phyloP scores from a whole-genome alignment of 495 filamentous ascomycete genomes.

The Aspergillus funiculosus region DNA sequence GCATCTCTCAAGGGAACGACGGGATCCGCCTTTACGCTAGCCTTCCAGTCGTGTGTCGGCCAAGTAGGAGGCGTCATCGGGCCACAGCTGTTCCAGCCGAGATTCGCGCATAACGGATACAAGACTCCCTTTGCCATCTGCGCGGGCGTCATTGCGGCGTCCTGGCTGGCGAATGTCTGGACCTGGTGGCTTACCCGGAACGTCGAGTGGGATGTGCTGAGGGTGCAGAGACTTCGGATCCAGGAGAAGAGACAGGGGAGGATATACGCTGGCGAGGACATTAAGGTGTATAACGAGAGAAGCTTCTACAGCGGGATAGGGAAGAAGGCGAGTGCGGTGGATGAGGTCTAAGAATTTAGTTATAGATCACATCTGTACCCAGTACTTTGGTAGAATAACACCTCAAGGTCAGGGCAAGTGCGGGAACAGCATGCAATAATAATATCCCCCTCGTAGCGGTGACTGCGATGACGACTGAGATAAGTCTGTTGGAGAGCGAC shows the following conservation, averaged over 20 bases:
- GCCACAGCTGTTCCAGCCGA: constrained; percentile 29
- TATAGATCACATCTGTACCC: too few species aligned
- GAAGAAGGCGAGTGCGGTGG: not conserved
- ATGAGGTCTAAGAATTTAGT: too few species aligned
- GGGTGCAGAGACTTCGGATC: constrained; percentile 20
- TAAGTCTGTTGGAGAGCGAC: too few species aligned
- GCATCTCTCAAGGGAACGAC: constrained; percentile 27
- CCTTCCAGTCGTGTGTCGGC: constrained; percentile 26
- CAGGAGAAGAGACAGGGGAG: constrained; percentile 21
- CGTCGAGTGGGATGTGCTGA: constrained; percentile 26
- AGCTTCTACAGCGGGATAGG: constrained; percentile 6
- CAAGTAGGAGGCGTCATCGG: constrained; percentile 32
- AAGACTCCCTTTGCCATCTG: constrained; percentile 28
- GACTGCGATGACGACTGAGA: too few species aligned
- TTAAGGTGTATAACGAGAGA: constrained; percentile 11
- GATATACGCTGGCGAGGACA: constrained; percentile 21
- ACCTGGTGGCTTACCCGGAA: constrained; percentile 32
- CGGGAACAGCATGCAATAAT: too few species aligned
- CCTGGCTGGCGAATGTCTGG: constrained; percentile 22
- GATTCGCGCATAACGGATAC: constrained; percentile 27
- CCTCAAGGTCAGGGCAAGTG: too few species aligned
- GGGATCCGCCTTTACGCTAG: constrained; percentile 30
- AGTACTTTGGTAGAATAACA: too few species aligned
- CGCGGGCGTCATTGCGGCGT: constrained; percentile 17
- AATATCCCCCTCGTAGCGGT: too few species aligned